Evolutionary conservation across 306 rosid genomes (phyloP), one percentile per base, ranked within the genome.

Genomic region (cucumber (Cucumis sativus)): DNA sequence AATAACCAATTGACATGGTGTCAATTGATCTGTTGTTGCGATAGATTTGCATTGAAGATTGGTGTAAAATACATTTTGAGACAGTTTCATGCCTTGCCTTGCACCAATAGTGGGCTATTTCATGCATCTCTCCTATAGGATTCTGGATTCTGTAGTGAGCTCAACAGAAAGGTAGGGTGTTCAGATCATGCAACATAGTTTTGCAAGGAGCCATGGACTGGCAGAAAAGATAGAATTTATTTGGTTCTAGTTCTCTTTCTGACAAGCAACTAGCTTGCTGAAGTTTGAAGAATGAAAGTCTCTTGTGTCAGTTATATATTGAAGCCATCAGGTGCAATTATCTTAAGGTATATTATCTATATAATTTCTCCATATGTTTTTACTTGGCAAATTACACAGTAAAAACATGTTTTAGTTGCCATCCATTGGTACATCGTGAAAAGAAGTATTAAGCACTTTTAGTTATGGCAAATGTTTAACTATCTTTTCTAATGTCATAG

Each of bases 241-340:
- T 61, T 61, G 67, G n/a, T 28, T 61, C 67, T 61, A 61, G 67
- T 28, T 61, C 67, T 61, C 67, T 61, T 61, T 16, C 67, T 61
- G 41, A 61, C 20, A 28, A 61, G 41, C 67, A 6, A 13, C 67
- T 61, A 28, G 67, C 67, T 61, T 61, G 67, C 67, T 61, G 67
- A 61, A 61, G 67, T 61, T 61, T 61, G 67, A 61, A 25, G 40
- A 61, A 30, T 61, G 67, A 15, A 30, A 61, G 40, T 61, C 33
- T 28, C 67, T 61, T 61, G 67, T 61, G 67, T 61, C 41, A 61
- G 41, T 61, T 61, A 61, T 30, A 13, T 61, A 28, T 16, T 61
- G 67, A 61, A 61, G 67, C 40, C 67, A 28, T 61, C 67, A 61
- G 67, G 33, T 61, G 67, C 67, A 61, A 61, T 61, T 61, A 61